phyloP scores from a whole-genome alignment of 2,329 filamentous ascomycete genomes.

The Talaromyces verruculosus region DNA sequence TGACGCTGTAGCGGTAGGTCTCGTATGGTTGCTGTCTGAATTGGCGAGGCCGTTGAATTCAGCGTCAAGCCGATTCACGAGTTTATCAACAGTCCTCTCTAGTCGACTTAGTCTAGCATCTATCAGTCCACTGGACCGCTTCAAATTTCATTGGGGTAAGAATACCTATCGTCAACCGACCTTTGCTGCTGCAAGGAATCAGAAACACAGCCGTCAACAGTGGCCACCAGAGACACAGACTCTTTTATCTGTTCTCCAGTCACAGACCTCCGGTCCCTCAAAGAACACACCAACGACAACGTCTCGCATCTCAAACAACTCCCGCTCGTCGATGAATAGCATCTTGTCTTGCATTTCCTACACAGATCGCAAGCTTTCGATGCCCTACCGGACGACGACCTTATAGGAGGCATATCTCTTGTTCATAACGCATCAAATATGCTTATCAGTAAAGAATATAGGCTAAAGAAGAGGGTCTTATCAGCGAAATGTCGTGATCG shows the following conservation, averaged over 20 bases:
- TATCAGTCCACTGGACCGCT: background rate
- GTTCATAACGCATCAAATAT: no score
- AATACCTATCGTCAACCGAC: constrained; percentile 10
- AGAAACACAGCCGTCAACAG: background rate
- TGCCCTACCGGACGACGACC: constrained; percentile 23
- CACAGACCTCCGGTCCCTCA: constrained; percentile 18
- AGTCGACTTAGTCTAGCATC: constrained; percentile 3
- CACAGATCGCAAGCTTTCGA: constrained; percentile 41
- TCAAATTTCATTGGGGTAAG: background rate
- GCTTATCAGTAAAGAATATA: no score
- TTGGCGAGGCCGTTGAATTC: background rate
- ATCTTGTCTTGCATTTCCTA: constrained; percentile 46
- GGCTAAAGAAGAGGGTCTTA: background rate
- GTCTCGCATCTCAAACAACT: constrained; percentile 42
- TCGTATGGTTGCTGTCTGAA: background rate
- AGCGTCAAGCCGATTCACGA: constrained; percentile 10
- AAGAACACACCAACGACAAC: constrained; percentile 38
- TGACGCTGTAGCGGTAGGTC: background rate
- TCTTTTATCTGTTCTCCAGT: background rate
- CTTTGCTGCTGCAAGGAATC: background rate
- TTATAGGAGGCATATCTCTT: constrained; percentile 13
- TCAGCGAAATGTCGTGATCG: constrained; percentile 9
- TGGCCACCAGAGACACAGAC: background rate
- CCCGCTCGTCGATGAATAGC: constrained; percentile 37
- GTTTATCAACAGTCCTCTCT: constrained; percentile 6